Percentiles rank a stretch among this genome's conserved stretches.
Conservation (phyloP, 2,329 filamentous ascomycete species). For the Clarireedia hainanense region DNA sequence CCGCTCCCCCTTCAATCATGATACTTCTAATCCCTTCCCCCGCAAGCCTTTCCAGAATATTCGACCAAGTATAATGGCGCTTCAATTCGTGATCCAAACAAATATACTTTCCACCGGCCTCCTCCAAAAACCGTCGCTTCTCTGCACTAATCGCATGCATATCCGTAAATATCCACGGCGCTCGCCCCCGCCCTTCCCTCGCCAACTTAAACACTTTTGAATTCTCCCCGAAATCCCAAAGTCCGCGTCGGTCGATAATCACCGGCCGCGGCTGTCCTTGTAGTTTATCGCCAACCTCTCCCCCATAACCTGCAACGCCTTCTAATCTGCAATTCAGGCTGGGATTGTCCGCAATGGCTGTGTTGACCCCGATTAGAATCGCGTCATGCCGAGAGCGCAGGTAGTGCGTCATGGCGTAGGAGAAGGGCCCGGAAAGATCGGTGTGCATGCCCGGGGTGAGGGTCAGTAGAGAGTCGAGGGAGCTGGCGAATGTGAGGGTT, state of each 20-base stretch:
- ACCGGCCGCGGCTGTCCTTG: constrained; percentile 9
- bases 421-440: constrained; percentile 69
- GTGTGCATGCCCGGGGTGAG: constrained; percentile 63
- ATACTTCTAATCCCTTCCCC: constrained; percentile 52
- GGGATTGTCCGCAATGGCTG: constrained; percentile 77
- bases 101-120: constrained; percentile 13
- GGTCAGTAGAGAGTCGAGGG: constrained; percentile 63
- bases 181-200: constrained; percentile 56
- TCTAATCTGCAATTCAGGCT: constrained; percentile 71
- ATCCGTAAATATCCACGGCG: constrained; percentile 61
- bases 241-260: constrained; percentile 31
- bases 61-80: neutral
- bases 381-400: constrained; percentile 75
- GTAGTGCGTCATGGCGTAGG: constrained; percentile 90
- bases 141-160: neutral
- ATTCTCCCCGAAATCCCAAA: constrained; percentile 11
- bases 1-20: constrained; percentile 86
- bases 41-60: neutral
- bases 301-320: constrained; percentile 34
- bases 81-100: neutral
- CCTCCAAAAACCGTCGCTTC: constrained; percentile 1
- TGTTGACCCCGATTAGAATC: constrained; percentile 79
- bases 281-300: constrained; percentile 34
- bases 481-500: constrained; percentile 85
- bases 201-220: constrained; percentile 59